A percentile compares a stretch with the other conserved stretches of the same genome.
Conservation (phyloP, 441 rosid species). For the Flueggea neowawraea region DNA sequence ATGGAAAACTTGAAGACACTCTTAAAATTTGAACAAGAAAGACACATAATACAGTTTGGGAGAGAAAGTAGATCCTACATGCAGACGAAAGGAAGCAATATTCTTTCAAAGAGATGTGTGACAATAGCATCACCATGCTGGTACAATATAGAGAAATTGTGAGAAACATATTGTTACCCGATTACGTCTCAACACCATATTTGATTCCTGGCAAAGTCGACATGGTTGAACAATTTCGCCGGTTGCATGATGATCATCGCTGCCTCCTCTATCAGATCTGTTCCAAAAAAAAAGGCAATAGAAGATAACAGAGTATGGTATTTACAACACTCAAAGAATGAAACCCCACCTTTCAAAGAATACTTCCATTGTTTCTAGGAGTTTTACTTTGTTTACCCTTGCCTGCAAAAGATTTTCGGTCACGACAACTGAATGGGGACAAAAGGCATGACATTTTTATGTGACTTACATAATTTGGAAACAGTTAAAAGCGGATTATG, state of each 20-base stretch:
- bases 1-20: too few species aligned
- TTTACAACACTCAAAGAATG: slow-evolving; percentile 5
- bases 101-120: too few species aligned
- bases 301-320: slow-evolving; percentile 5
- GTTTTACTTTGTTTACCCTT: slow-evolving; percentile 68
- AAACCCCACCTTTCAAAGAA: slow-evolving; percentile 83
- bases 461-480: slow-evolving; percentile 1
- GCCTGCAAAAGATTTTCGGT: slow-evolving; percentile 51
- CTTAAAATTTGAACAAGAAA: too few species aligned
- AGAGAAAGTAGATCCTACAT: too few species aligned
- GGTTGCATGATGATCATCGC: slow-evolving; percentile 49
- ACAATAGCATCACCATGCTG: too few species aligned
- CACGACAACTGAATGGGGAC: slow-evolving; percentile 19
- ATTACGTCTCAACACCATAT: slow-evolving; percentile 82
- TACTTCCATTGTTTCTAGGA: slow-evolving; percentile 83
- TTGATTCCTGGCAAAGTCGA: slow-evolving; percentile 74
- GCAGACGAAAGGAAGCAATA: too few species aligned
- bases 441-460: neutral
- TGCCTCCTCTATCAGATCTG: slow-evolving; percentile 61
- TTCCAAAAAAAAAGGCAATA: slow-evolving; percentile 18
- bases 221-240: slow-evolving; percentile 79
- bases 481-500: too few species aligned
- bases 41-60: too few species aligned
- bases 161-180: slow-evolving; percentile 41
- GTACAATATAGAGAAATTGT: neutral